phyloP scores from a whole-genome alignment of 2,329 filamentous ascomycete genomes.

The Sporothrix inflata region DNA sequence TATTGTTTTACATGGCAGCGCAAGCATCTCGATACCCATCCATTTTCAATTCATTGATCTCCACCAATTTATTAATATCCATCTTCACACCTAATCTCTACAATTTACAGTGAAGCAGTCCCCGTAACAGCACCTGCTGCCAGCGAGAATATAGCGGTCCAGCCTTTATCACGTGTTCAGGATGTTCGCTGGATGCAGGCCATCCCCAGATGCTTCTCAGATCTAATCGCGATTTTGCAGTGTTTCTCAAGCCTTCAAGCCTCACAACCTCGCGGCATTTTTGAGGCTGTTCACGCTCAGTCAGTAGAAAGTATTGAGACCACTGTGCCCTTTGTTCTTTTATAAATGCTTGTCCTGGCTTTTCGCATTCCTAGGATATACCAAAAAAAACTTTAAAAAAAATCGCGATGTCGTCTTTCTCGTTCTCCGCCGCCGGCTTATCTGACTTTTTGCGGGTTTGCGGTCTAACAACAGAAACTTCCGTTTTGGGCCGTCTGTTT shows the following conservation, averaged over 20 bases:
- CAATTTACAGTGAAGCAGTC: background rate
- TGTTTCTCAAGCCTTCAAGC: background rate
- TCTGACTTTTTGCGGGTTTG: background rate
- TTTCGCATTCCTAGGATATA: background rate
- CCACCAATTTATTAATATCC: no score
- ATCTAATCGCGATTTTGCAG: background rate
- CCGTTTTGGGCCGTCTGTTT: background rate
- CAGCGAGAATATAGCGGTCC: background rate
- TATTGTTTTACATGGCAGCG: background rate
- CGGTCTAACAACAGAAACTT: background rate
- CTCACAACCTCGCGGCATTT: background rate
- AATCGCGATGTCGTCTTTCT: background rate
- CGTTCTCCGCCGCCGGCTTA: no score
- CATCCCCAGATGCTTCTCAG: background rate
- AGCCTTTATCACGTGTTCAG: no score
- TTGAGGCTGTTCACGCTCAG: background rate
- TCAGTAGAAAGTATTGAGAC: no score
- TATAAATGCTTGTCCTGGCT: background rate
- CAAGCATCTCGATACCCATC: no score
- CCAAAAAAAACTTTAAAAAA: background rate
- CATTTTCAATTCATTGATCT: no score
- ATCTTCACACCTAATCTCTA: no score
- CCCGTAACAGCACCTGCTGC: background rate
- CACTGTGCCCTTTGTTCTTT: background rate
- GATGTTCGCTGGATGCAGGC: no score